phyloP scores from a whole-genome alignment of 176 grass and related monocot species.

The Urochloa ruziziensis region DNA sequence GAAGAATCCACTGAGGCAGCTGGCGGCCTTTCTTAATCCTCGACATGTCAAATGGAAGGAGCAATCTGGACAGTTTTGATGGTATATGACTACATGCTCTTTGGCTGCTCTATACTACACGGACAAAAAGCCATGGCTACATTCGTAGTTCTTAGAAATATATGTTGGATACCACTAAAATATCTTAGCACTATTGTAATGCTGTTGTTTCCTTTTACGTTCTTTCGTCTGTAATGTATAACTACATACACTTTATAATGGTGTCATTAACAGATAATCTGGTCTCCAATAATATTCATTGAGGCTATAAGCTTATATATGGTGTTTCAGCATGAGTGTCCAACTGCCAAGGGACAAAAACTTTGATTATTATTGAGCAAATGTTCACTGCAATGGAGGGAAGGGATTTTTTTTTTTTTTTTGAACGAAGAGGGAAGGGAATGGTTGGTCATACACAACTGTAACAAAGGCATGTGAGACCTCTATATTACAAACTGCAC shows the following conservation, averaged over 20 bases:
- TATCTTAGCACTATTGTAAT: constrained; percentile 7
- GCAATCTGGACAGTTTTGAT: constrained; percentile 4
- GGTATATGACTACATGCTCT: background rate
- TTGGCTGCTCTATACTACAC: constrained; percentile 12
- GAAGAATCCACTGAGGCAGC: background rate
- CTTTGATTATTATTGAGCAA: constrained; percentile 5
- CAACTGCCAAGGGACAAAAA: background rate
- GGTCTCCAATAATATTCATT: background rate
- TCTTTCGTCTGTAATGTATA: background rate
- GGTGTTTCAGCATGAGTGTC: background rate
- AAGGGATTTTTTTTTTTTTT: background rate
- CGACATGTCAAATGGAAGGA: background rate
- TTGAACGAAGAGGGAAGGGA: too few species aligned
- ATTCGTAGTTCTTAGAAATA: constrained; percentile 15
- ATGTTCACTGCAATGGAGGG: constrained; percentile 11
- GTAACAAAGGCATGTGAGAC: background rate
- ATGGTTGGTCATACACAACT: constrained; percentile 3
- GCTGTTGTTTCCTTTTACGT: background rate
- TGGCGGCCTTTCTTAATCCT: constrained; percentile 10
- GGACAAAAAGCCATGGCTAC: constrained; percentile 11
- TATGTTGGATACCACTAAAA: background rate
- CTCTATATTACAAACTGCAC: background rate
- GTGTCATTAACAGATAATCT: background rate
- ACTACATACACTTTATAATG: background rate
- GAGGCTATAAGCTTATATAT: background rate